Evolutionary conservation across 2,329 filamentous ascomycete genomes (phyloP).

Genomic region (Xylariaceae sp.): DNA sequence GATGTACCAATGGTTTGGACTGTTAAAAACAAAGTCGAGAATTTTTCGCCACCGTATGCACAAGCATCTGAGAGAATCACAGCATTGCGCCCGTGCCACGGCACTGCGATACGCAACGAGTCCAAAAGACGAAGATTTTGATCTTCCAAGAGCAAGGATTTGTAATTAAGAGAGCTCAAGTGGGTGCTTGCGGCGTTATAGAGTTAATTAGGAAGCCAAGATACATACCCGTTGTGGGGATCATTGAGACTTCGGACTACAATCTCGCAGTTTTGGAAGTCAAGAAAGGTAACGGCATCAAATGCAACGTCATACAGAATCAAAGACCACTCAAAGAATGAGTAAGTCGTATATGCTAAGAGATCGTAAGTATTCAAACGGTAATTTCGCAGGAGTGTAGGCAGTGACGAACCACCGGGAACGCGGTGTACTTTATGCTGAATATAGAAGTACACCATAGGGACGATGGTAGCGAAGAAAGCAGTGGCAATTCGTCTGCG

Average conservation of each 20-base stretch:
- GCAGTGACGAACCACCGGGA: constrained; percentile 70
- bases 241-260: constrained; percentile 86
- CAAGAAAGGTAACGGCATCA: constrained; percentile 88
- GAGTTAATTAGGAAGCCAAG: constrained; percentile 72
- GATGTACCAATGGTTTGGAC: too few relatives aligned
- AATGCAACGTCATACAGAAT: constrained; percentile 95
- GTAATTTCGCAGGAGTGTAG: background rate
- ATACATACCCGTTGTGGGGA: constrained; percentile 95
- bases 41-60: too few relatives aligned
- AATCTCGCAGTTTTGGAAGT: constrained; percentile 87
- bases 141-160: too few relatives aligned
- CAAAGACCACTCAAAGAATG: constrained; percentile 96
- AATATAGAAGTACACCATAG: constrained; percentile 94
- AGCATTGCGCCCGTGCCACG: too few relatives aligned
- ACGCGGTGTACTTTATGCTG: constrained; percentile 97
- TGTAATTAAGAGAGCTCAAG: too few relatives aligned
- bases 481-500: constrained; percentile 77
- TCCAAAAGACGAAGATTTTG: too few relatives aligned
- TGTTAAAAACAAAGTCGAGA: too few relatives aligned
- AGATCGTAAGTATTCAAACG: constrained; percentile 11
- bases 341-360: constrained; percentile 93
- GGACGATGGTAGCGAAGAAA: constrained; percentile 89
- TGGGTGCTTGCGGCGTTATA: too few relatives aligned
- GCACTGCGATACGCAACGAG: too few relatives aligned
- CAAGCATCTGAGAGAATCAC: too few relatives aligned